Evolutionary conservation across 306 rosid genomes (phyloP), one percentile per base, ranked within the genome.

Genomic region (Acacia acuminata): DNA sequence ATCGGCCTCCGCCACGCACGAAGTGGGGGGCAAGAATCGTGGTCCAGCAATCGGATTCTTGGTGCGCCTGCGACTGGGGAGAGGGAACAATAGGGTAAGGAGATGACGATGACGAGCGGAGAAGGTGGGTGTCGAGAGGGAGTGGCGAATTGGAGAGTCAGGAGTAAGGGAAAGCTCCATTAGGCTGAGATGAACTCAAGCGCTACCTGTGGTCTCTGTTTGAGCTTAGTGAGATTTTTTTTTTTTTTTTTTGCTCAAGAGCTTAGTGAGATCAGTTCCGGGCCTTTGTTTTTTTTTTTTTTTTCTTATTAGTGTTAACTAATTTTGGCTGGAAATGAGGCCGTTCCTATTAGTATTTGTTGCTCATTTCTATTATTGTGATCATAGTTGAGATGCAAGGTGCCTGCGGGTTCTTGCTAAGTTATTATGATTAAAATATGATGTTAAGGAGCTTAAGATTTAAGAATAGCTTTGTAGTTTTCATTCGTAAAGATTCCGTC

Each of bases 1-100:
- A 12, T 73, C 85, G 16, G 73, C 82, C 7, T 32, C 75, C 65
- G 45, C 70, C 12, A 68, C 55, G 47, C 79, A 77, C 0, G 88
- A 78, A 70, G 24, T 55, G 3, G 82, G 67, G 10, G 48, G 3
- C 15, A 72, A 67, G 9, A 34, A 68, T 17, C 78, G 80, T 50
- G 48, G 24, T 1, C 14, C 25, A 14, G 51, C 8, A 24, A 3
- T 34, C 45, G 48, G 13, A 24, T 16, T 4, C 24, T 60, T 55
- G 20, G 47, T 3, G 55, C 70, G 14, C 1, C 38, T 34, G 69
- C 36, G 73, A 44, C 64, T 17, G 7, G 78, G 86, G 24, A 48
- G 66, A 27, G 82, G 75, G 53, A 78, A 47, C 10, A 47, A 15
- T 3, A 67, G 64, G 32, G 69, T 30, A 24, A 71, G 76, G 38